These are phyloP conservation scores for Penicillium verhagenii DNA, from an alignment of 495 filamentous ascomycete species.

Conservation along the genomic window DNA sequence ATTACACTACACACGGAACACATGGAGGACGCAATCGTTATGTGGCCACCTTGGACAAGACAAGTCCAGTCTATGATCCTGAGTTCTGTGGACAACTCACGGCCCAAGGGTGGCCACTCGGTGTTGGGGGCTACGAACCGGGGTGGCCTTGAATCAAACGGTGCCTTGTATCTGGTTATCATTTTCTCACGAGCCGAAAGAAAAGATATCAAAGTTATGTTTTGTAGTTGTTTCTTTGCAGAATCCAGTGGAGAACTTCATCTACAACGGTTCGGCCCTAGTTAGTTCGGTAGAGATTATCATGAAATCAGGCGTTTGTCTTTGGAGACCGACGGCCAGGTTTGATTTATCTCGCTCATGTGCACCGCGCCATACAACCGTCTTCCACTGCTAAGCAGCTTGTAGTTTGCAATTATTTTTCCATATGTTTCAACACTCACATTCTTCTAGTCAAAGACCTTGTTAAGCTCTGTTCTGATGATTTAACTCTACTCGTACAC, in stretches of 20 bases:
- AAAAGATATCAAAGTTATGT: too few species aligned
- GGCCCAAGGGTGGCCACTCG: neutral
- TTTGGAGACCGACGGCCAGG: neutral
- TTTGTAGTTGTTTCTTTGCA: too few species aligned
- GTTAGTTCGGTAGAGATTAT: too few species aligned
- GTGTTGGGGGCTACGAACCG: neutral
- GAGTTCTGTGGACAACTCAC: conserved; percentile 15
- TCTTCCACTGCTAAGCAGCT: neutral
- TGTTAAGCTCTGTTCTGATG: neutral
- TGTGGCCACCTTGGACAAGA: conserved; percentile 20
- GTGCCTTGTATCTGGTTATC: neutral
- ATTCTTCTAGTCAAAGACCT: neutral
- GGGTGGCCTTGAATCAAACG: neutral
- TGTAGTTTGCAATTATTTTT: neutral
- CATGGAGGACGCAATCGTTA: conserved; percentile 19
- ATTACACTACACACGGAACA: conserved; percentile 20
- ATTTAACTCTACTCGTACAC: neutral
- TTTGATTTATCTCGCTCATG: too few species aligned
- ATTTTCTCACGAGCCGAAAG: neutral
- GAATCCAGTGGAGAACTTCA: too few species aligned
- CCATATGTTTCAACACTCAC: neutral
- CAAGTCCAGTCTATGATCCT: conserved; percentile 11
- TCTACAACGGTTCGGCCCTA: too few species aligned
- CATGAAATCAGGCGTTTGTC: neutral
- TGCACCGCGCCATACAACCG: neutral